phyloP scores from a whole-genome alignment of 129 eudicot species.

The Saussurea involucrata region DNA sequence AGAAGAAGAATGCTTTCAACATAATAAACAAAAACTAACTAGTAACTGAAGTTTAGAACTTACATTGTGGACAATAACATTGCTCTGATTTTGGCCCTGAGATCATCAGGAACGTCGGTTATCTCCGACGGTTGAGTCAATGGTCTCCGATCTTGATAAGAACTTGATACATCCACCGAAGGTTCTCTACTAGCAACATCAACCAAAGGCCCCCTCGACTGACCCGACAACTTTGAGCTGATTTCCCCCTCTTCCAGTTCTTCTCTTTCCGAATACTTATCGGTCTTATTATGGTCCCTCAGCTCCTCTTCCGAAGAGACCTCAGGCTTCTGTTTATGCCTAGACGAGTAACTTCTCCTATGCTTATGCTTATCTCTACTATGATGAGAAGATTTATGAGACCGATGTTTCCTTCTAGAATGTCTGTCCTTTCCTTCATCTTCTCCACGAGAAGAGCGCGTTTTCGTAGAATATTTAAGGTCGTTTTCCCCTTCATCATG shows the following conservation, averaged over 20 bases:
- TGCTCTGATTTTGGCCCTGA: conserved; percentile 90
- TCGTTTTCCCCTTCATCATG: conserved; percentile 27
- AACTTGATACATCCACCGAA: conserved; percentile 41
- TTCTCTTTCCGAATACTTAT: conserved; percentile 36
- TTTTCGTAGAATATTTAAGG: conserved; percentile 26
- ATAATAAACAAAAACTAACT: background rate
- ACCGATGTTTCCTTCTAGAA: conserved; percentile 48
- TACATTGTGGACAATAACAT: conserved; percentile 78
- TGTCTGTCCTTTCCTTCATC: conserved; percentile 25
- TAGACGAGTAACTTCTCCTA: conserved; percentile 49
- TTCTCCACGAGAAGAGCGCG: conserved; percentile 18
- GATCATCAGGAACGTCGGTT: conserved; percentile 75
- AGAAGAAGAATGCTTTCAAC: background rate
- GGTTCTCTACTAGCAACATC: conserved; percentile 48
- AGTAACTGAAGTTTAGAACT: conserved; percentile 12
- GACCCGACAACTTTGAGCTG: conserved; percentile 52
- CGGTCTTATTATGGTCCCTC: conserved; percentile 8
- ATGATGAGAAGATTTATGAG: conserved; percentile 48
- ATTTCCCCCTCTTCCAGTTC: conserved; percentile 86
- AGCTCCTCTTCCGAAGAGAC: conserved; percentile 42
- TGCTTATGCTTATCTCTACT: conserved; percentile 48
- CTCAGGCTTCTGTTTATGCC: conserved; percentile 26
- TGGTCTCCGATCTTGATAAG: conserved; percentile 37
- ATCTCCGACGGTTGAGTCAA: conserved; percentile 46
- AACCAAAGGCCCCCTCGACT: conserved; percentile 25